These are phyloP conservation scores for Boechera divaricarpa DNA, from an alignment of 345 rosid genomes.

Conservation along the genomic window DNA sequence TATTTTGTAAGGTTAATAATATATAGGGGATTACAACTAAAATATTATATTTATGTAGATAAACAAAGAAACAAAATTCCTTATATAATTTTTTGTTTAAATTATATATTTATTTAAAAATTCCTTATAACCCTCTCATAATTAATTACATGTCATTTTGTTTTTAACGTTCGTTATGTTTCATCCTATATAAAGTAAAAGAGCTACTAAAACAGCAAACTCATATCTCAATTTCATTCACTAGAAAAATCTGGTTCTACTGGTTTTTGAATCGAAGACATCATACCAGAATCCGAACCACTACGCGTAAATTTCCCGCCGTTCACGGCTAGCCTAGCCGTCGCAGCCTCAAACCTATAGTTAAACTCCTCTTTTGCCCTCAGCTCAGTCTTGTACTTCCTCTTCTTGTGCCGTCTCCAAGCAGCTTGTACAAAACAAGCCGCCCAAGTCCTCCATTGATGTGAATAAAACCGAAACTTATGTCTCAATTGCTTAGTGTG, in stretches of 20 bases:
- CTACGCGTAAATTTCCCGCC: constrained; percentile 48
- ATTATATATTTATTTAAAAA: too few species aligned
- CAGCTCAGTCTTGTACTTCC: constrained; percentile 59
- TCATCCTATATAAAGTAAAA: neutral
- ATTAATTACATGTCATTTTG: neutral
- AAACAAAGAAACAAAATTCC: too few species aligned
- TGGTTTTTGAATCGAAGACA: constrained; percentile 69
- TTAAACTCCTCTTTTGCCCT: constrained; percentile 48
- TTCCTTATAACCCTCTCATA: neutral
- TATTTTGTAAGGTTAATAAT: too few species aligned
- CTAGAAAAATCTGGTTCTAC: constrained; percentile 82
- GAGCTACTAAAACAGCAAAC: neutral
- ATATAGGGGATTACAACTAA: neutral
- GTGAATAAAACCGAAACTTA: constrained; percentile 82
- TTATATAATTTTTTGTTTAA: too few species aligned
- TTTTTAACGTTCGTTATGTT: neutral
- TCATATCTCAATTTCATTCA: constrained; percentile 42
- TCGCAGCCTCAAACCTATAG: constrained; percentile 25
- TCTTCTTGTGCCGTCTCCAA: constrained; percentile 72
- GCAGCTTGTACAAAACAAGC: constrained; percentile 86
- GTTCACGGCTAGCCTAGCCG: constrained; percentile 50
- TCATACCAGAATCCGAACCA: constrained; percentile 52
- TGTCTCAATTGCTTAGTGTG: constrained; percentile 87
- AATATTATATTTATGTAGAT: neutral
- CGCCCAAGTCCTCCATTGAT: constrained; percentile 95